Percentiles rank a stretch among this genome's conserved stretches.
Evolutionary conservation across 371 early-diverging fungal species (phyloP).

Genomic region (Homolaphlyctis polyrhiza): DNA sequence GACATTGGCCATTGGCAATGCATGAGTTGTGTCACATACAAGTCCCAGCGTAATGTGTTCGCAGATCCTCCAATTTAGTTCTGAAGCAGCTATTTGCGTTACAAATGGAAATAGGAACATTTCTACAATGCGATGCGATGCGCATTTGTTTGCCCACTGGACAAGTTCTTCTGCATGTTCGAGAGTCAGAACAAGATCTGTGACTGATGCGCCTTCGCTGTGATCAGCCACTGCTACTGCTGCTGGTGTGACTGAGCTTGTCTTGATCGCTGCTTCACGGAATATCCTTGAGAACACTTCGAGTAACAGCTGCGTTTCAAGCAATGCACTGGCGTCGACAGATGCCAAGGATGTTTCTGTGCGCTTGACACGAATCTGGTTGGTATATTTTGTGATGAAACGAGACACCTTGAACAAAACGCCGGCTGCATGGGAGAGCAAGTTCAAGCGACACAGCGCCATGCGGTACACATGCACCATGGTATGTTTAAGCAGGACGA

Average conservation of each 20-base stretch:
- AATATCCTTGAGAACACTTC: not conserved
- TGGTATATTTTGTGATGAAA: not conserved
- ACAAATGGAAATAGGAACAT: slow-evolving; percentile 2
- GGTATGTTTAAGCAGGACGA: not conserved
- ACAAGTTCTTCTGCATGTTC: not conserved
- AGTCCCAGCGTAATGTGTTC: not conserved
- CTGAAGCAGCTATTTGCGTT: not conserved
- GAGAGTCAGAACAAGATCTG: not conserved
- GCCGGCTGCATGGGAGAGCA: not conserved
- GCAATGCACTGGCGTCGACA: not conserved
- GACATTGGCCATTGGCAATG: not conserved
- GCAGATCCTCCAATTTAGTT: not conserved
- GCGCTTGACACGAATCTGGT: not conserved
- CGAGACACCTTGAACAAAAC: not conserved
- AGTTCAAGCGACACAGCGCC: not conserved
- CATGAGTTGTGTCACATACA: not conserved
- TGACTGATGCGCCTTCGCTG: not conserved
- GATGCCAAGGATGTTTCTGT: not conserved
- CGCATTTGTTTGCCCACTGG: not conserved
- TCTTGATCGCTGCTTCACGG: not conserved
- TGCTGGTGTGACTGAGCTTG: not conserved
- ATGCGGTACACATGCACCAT: not conserved
- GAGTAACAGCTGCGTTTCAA: not conserved
- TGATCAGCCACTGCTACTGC: not conserved
- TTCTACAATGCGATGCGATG: not conserved